phyloP scores from a whole-genome alignment of 1,284 basidiomycete genomes.

The Sparassis latifolia region DNA sequence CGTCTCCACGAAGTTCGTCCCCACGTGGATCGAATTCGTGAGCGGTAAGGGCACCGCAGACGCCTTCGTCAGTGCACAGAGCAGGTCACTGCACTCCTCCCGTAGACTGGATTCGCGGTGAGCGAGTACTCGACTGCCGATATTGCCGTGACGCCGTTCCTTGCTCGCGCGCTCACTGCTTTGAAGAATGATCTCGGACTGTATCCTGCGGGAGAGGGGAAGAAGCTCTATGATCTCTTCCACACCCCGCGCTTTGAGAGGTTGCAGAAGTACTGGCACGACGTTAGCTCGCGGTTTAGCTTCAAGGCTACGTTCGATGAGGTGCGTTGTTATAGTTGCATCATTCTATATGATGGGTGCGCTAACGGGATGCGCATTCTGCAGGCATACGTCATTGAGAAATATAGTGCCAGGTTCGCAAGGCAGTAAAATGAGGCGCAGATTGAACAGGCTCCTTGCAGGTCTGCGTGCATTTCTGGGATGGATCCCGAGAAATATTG shows the following conservation, averaged over 20 bases:
- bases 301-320: slow-evolving; percentile 24
- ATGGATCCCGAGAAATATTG: too few relatives aligned
- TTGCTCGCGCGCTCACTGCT: slow-evolving; percentile 22
- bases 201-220: slow-evolving; percentile 24
- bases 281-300: slow-evolving; percentile 22
- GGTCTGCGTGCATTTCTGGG: too few relatives aligned
- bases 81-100: slow-evolving; percentile 28
- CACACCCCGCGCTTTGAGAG: slow-evolving; percentile 20
- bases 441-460: too few relatives aligned
- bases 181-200: slow-evolving; percentile 26
- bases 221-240: slow-evolving; percentile 19
- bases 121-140: slow-evolving; percentile 46
- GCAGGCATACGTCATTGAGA: too few relatives aligned
- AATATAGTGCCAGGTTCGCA: too few relatives aligned
- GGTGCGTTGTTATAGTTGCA: slow-evolving; percentile 12
- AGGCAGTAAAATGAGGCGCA: too few relatives aligned
- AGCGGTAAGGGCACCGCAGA: slow-evolving; percentile 32
- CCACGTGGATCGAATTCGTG: slow-evolving; percentile 22
- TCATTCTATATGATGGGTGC: too few relatives aligned
- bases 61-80: slow-evolving; percentile 28
- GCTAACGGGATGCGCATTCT: too few relatives aligned
- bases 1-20: slow-evolving; percentile 36
- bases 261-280: slow-evolving; percentile 23
- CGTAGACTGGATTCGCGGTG: slow-evolving; percentile 23
- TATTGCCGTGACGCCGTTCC: slow-evolving; percentile 37